Evolutionary conservation across 352 stramenopile genomes (phyloP).

Genomic region (Pythium brassicae): DNA sequence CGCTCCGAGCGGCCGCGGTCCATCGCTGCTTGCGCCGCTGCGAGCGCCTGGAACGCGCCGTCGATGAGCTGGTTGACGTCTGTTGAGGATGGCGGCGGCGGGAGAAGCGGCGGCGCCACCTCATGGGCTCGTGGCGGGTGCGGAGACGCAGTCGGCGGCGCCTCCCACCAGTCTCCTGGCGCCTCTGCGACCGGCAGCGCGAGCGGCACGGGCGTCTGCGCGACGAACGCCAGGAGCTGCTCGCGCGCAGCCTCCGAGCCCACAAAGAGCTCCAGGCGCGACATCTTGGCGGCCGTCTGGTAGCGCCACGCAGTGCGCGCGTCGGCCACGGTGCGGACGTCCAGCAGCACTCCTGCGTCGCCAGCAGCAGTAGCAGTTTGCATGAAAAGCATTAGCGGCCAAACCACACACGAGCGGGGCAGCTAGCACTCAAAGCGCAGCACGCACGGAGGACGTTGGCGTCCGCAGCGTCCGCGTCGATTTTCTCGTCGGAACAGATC

Average conservation of each 20-base stretch:
- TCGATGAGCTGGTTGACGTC: conserved; percentile 25
- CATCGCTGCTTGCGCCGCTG: conserved; percentile 22
- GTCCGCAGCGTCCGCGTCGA: not conserved
- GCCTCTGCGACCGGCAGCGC: conserved; percentile 4
- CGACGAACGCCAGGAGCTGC: conserved; percentile 15
- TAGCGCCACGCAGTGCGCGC: conserved; percentile 32
- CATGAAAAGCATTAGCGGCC: not conserved
- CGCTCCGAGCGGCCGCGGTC: not conserved
- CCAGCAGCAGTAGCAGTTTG: conserved; percentile 3
- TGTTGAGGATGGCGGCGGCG: not conserved
- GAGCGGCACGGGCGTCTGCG: not conserved
- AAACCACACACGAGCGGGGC: not conserved
- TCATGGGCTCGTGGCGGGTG: not conserved
- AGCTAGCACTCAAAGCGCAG: too few relatives aligned
- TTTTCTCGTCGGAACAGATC: not conserved
- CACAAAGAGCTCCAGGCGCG: conserved; percentile 36
- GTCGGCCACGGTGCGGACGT: conserved; percentile 37
- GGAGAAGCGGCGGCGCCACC: too few relatives aligned
- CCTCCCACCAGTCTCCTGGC: not conserved
- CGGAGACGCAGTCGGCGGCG: not conserved
- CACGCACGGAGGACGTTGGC: conserved; percentile 1
- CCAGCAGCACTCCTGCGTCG: conserved; percentile 25
- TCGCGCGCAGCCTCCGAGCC: conserved; percentile 23
- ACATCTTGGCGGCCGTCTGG: conserved; percentile 34
- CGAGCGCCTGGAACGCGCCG: conserved; percentile 33